Percentiles rank a stretch among this genome's conserved stretches.
These are phyloP conservation scores for Helichrysum umbraculigerum DNA, from an alignment of 129 eudicot genomes.

Conservation along the genomic window DNA sequence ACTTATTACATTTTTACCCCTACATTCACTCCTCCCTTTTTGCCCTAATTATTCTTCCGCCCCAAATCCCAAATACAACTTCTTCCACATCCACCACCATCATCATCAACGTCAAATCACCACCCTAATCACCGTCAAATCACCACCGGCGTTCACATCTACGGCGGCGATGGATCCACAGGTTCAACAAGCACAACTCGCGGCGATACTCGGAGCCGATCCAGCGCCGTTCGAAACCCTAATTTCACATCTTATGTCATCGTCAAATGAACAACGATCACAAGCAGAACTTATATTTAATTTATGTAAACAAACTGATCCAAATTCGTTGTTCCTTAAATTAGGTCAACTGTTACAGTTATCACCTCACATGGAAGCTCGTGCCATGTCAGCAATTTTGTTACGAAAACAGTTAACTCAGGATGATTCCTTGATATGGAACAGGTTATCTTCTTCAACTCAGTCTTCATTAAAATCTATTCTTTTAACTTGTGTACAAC, in stretches of 20 bases:
- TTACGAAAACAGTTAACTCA: constrained; percentile 85
- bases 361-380: constrained; percentile 74
- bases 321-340: constrained; percentile 65
- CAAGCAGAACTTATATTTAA: constrained; percentile 85
- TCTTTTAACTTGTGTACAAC: constrained; percentile 58
- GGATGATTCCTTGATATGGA: constrained; percentile 73
- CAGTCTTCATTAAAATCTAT: constrained; percentile 63
- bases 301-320: constrained; percentile 81
- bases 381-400: constrained; percentile 90
- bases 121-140: constrained; percentile 9
- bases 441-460: constrained; percentile 49
- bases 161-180: constrained; percentile 66
- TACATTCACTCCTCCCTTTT: constrained; percentile 28
- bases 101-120: constrained; percentile 8
- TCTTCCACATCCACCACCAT: constrained; percentile 19
- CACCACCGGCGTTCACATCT: constrained; percentile 37
- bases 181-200: constrained; percentile 73
- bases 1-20: constrained; percentile 32
- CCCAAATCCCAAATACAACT: constrained; percentile 29
- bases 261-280: constrained; percentile 92
- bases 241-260: constrained; percentile 82
- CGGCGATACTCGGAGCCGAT: constrained; percentile 89
- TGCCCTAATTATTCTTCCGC: constrained; percentile 39
- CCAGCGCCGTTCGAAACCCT: constrained; percentile 89
- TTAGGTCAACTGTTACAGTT: constrained; percentile 67